Conservation (phyloP, 1,284 basidiomycete genomes). For the Bothia castanella region DNA sequence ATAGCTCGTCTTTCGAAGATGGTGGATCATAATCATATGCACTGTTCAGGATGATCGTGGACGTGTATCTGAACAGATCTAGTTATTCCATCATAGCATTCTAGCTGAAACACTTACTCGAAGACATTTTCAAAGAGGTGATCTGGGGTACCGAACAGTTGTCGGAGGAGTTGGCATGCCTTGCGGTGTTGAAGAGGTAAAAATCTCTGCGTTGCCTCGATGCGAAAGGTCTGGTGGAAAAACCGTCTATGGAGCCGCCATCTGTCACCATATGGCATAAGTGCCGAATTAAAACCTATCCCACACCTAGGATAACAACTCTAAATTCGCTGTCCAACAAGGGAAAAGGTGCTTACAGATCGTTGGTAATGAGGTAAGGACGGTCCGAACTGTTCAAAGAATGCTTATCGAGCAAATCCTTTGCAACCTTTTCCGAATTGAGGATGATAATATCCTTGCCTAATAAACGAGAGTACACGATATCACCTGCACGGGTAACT, state of each 20-base stretch:
- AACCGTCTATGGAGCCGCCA: conserved; percentile 39
- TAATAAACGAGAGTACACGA: conserved; percentile 2
- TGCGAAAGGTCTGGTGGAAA: conserved; percentile 29
- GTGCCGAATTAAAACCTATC: conserved; percentile 31
- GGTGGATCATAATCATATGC: conserved; percentile 13
- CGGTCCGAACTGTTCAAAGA: conserved; percentile 10
- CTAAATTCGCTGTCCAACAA: not conserved
- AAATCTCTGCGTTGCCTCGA: conserved; percentile 16
- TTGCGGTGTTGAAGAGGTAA: conserved; percentile 17
- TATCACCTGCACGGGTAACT: not conserved
- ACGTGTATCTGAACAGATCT: conserved; percentile 1
- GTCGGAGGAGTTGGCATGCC: conserved; percentile 7
- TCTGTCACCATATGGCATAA: conserved; percentile 35
- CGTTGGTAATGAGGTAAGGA: not conserved
- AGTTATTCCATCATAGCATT: no score
- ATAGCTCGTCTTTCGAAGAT: conserved; percentile 6
- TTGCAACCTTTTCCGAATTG: conserved; percentile 7
- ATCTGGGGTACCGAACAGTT: conserved; percentile 27
- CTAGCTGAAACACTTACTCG: not conserved
- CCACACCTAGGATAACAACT: conserved; percentile 31
- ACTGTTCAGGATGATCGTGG: conserved; percentile 16
- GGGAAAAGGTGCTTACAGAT: not conserved
- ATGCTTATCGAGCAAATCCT: conserved; percentile 3
- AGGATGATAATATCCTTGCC: conserved; percentile 10
- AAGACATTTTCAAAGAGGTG: conserved; percentile 25